Percentiles rank a stretch among this genome's conserved stretches.
Evolutionary conservation across 169 alveolate genomes (phyloP).

Genomic region (Perkinsus marinus): DNA sequence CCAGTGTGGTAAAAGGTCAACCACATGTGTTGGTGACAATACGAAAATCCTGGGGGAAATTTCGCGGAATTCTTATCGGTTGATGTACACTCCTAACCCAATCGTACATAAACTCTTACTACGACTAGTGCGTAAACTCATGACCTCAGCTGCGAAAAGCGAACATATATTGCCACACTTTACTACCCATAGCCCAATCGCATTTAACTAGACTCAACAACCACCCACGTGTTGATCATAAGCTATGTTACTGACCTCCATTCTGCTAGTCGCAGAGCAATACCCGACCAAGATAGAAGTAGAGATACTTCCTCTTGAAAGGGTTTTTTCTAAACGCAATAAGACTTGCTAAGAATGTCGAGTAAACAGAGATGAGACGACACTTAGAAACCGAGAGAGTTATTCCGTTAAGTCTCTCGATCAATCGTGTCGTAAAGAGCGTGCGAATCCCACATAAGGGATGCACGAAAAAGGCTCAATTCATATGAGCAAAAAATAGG

Average conservation of each 20-base stretch:
- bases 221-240: neutral
- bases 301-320: neutral
- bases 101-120: no score
- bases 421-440: neutral
- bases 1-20: no score
- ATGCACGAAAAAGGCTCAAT: neutral
- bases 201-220: neutral
- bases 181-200: no score
- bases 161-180: no score
- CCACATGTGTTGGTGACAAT: no score
- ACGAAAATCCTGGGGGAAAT: no score
- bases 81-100: no score
- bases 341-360: neutral
- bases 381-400: neutral
- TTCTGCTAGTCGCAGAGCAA: neutral
- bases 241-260: neutral
- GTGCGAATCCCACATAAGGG: neutral
- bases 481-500: neutral
- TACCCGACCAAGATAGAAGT: neutral
- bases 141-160: no score
- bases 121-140: no score
- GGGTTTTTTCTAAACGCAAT: neutral
- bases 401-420: neutral
- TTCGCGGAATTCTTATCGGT: no score
- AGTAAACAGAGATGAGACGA: neutral